phyloP scores from a whole-genome alignment of 2,329 filamentous ascomycete genomes.

The Zymoseptoria crescenta region DNA sequence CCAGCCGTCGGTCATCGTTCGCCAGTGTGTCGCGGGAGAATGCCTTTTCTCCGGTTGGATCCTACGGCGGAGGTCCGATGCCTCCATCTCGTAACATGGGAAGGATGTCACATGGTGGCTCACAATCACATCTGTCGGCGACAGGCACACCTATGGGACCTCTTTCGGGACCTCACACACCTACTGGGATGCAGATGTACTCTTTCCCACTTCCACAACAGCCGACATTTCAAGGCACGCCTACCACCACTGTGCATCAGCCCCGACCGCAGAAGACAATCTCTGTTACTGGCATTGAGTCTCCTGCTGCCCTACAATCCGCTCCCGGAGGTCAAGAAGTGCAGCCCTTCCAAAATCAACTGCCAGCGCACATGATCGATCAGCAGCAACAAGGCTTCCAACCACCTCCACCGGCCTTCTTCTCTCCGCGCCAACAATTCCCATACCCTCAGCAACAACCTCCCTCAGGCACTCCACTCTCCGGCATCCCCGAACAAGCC shows the following conservation, averaged over 20 bases:
- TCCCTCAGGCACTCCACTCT: slow-evolving; percentile 71
- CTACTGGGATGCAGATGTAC: slow-evolving; percentile 46
- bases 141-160: slow-evolving; percentile 26
- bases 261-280: slow-evolving; percentile 91
- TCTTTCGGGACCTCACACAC: slow-evolving; percentile 31
- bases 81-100: slow-evolving; percentile 67
- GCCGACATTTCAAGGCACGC: slow-evolving; percentile 53
- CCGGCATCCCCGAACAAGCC: slow-evolving; percentile 85
- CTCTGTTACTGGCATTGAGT: slow-evolving; percentile 87
- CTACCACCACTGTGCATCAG: slow-evolving; percentile 75
- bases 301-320: slow-evolving; percentile 59
- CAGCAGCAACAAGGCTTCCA: slow-evolving; percentile 36
- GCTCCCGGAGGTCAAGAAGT: slow-evolving; percentile 48
- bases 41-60: slow-evolving; percentile 70
- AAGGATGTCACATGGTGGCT: slow-evolving; percentile 61
- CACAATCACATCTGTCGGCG: slow-evolving; percentile 30
- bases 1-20: slow-evolving; percentile 79
- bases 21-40: slow-evolving; percentile 62
- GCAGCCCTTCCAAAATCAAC: slow-evolving; percentile 88
- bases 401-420: slow-evolving; percentile 36
- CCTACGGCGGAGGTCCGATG: slow-evolving; percentile 46
- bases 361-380: slow-evolving; percentile 65
- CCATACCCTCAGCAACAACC: slow-evolving; percentile 60
- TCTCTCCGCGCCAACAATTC: slow-evolving; percentile 44
- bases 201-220: slow-evolving; percentile 48